Evolutionary conservation across 345 rosid species (phyloP).

Genomic region (Trapa bicornis): DNA sequence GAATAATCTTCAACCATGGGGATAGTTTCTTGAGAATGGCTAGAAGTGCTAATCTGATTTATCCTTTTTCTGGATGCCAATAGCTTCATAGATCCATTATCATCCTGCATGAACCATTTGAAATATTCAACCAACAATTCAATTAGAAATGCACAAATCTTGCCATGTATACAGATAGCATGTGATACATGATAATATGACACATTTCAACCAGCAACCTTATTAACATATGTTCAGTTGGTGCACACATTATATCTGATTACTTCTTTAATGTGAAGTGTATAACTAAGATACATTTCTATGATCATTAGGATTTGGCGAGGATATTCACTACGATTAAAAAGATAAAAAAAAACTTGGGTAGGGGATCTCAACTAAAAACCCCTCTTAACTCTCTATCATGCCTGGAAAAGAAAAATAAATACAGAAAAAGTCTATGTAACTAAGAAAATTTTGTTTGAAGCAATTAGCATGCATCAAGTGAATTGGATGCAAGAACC

Average conservation of each 20-base stretch:
- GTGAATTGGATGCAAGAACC: constrained; percentile 16
- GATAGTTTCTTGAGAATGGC: constrained; percentile 37
- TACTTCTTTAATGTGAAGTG: neutral
- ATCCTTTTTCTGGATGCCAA: constrained; percentile 20
- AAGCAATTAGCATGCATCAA: constrained; percentile 25
- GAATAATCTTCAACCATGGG: constrained; percentile 24
- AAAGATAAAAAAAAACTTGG: no score
- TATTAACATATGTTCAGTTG: neutral
- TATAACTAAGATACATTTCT: neutral
- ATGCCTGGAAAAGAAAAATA: neutral
- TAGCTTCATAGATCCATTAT: constrained; percentile 20
- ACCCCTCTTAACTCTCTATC: neutral
- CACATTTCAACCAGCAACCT: neutral
- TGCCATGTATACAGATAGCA: neutral
- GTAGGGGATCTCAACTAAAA: neutral
- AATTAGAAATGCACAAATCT: neutral
- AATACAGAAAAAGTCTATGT: no score
- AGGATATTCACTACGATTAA: no score
- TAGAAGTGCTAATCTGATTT: constrained; percentile 20
- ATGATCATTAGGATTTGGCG: no score
- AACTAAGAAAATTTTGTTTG: neutral
- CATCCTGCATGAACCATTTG: constrained; percentile 29
- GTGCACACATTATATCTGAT: neutral
- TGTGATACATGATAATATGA: neutral
- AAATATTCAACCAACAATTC: constrained; percentile 5